These are phyloP conservation scores for Suillus paluster DNA, from an alignment of 768 basidiomycete species.

Conservation along the genomic window DNA sequence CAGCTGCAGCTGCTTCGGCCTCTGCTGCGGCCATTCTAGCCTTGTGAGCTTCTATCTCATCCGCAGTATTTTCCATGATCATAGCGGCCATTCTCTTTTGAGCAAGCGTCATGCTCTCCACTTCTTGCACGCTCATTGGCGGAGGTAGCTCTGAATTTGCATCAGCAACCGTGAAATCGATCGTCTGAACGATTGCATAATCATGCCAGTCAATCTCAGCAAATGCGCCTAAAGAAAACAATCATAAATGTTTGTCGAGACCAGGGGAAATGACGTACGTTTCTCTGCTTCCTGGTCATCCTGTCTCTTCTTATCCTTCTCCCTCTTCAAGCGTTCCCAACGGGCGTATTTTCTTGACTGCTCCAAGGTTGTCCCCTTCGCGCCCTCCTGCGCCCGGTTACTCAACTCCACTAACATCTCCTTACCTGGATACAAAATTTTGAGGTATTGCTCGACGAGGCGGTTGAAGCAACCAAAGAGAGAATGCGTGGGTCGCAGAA, in stretches of 20 bases:
- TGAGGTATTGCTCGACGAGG: conserved; percentile 94
- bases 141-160: conserved; percentile 89
- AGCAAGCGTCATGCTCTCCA: conserved; percentile 94
- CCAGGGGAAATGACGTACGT: conserved; percentile 51
- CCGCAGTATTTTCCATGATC: conserved; percentile 94
- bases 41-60: conserved; percentile 83
- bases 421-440: conserved; percentile 82
- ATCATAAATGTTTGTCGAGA: neutral
- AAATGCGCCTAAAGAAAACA: conserved; percentile 68
- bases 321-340: conserved; percentile 85
- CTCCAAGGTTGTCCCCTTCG: conserved; percentile 80
- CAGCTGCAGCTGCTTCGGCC: conserved; percentile 83
- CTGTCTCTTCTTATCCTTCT: conserved; percentile 82
- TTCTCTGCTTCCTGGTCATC: conserved; percentile 94
- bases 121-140: conserved; percentile 95
- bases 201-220: conserved; percentile 99
- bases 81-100: conserved; percentile 98
- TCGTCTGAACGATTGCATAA: conserved; percentile 96
- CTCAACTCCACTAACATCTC: conserved; percentile 77
- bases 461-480: conserved; percentile 97
- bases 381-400: conserved; percentile 62
- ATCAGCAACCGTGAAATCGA: conserved; percentile 95
- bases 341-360: conserved; percentile 78
- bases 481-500: conserved; percentile 93
- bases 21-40: conserved; percentile 85